Conservation (phyloP, 2,329 filamentous ascomycete species). For the Sporothrix mexicana region DNA sequence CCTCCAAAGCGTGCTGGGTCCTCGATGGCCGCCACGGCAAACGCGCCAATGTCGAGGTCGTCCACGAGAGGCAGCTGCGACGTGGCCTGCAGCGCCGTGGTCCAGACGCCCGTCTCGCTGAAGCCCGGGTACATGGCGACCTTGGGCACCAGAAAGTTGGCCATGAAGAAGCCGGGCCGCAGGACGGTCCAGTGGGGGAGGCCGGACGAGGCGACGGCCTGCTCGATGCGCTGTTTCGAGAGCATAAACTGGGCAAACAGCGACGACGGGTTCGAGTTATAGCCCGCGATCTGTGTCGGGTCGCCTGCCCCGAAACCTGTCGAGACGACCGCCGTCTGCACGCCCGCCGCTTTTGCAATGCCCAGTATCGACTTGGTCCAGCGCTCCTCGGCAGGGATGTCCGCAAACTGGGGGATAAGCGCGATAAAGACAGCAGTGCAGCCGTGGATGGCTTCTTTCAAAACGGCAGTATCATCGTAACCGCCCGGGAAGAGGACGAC, state of each 20-base stretch:
- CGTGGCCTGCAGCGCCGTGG: conserved; percentile 46
- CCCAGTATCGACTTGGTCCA: conserved; percentile 45
- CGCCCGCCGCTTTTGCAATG: conserved; percentile 48
- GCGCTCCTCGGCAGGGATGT: conserved; percentile 42
- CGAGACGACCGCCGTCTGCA: conserved; percentile 48
- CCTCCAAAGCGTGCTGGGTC: not conserved
- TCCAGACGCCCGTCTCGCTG: conserved; percentile 47
- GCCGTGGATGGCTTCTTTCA: not conserved
- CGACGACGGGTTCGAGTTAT: not conserved
- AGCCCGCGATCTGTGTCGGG: not conserved
- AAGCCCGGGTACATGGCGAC: conserved; percentile 50
- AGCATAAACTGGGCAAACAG: conserved; percentile 18
- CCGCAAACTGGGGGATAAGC: conserved; percentile 28
- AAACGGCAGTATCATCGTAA: not conserved
- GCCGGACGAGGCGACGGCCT: conserved; percentile 45
- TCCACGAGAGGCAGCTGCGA: conserved; percentile 53
- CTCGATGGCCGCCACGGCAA: conserved; percentile 51
- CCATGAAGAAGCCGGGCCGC: conserved; percentile 58
- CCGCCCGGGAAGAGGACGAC: not conserved
- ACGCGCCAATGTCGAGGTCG: conserved; percentile 54
- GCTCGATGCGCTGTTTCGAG: conserved; percentile 53
- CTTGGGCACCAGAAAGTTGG: conserved; percentile 54
- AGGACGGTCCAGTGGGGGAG: conserved; percentile 56
- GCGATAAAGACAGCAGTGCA: conserved; percentile 26
- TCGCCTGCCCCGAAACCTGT: conserved; percentile 42